Conservation (phyloP, 2,329 filamentous ascomycete genomes). For the Leptographium wingfieldii region DNA sequence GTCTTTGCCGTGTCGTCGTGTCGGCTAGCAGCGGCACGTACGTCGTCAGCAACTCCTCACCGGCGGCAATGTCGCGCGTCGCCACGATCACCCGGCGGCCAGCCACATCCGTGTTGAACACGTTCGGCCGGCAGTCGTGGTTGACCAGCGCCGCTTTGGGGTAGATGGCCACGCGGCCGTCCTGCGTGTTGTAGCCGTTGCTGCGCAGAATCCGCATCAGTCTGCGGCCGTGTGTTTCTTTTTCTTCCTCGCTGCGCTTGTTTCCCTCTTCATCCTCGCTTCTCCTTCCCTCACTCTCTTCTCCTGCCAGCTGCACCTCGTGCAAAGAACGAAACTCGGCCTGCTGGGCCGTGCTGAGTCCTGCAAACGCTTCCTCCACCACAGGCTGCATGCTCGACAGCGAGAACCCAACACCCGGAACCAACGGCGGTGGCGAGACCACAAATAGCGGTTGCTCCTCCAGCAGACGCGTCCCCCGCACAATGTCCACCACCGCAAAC, state of each 20-base stretch:
- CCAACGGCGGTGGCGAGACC: conserved; percentile 16
- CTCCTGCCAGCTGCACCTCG: conserved; percentile 14
- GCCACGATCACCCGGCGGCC: conserved; percentile 21
- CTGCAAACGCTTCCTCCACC: conserved; percentile 14
- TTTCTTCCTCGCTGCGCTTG: background rate
- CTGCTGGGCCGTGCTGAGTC: conserved; percentile 16
- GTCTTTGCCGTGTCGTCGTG: conserved; percentile 16
- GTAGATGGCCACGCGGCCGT: conserved; percentile 17
- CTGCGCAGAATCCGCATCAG: conserved; percentile 25
- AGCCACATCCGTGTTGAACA: conserved; percentile 14
- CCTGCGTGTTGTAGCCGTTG: conserved; percentile 24
- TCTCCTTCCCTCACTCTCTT: conserved; percentile 8
- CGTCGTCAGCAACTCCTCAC: conserved; percentile 23
- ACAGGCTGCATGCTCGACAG: conserved; percentile 20
- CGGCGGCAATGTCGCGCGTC: conserved; percentile 19
- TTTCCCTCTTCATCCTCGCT: background rate
- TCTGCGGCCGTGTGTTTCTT: background rate
- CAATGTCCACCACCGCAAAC: conserved; percentile 23
- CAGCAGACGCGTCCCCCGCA: conserved; percentile 26
- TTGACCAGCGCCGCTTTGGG: conserved; percentile 25
- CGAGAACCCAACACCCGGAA: conserved; percentile 17
- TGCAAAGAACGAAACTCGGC: conserved; percentile 18
- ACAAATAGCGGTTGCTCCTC: conserved; percentile 25
- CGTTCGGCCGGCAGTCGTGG: conserved; percentile 27
- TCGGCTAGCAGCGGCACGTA: conserved; percentile 23